phyloP scores from a whole-genome alignment of 2,329 filamentous ascomycete species.

The Fusarium armeniacum region DNA sequence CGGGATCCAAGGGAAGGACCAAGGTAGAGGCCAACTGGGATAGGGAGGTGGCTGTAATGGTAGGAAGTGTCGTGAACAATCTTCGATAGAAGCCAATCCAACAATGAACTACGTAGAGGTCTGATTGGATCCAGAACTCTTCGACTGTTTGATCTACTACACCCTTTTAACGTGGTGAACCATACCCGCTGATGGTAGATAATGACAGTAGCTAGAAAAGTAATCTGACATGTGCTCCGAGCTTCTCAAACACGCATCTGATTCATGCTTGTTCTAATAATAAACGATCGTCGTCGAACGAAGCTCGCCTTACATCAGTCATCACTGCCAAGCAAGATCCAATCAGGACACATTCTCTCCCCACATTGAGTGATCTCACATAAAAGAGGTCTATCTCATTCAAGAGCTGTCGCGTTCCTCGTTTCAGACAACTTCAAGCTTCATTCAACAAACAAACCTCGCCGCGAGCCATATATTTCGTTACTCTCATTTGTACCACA shows the following conservation, averaged over 20 bases:
- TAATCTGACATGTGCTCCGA: neutral
- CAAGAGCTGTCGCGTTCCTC: conserved; percentile 5
- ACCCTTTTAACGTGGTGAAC: neutral
- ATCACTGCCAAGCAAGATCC: conserved; percentile 34
- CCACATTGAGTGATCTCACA: conserved; percentile 42
- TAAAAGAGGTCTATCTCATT: conserved; percentile 12
- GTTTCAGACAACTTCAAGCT: conserved; percentile 23
- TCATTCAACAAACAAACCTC: neutral
- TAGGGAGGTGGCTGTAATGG: conserved; percentile 94
- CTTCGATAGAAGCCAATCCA: conserved; percentile 54
- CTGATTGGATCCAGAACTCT: neutral
- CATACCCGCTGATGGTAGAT: neutral
- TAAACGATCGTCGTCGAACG: conserved; percentile 25
- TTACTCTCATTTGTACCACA: neutral
- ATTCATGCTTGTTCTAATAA: conserved; percentile 18
- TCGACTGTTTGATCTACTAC: neutral
- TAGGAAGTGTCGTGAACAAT: conserved; percentile 80
- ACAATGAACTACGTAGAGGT: neutral
- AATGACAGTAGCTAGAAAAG: neutral
- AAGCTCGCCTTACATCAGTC: conserved; percentile 35
- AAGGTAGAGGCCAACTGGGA: conserved; percentile 77
- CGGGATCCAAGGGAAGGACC: conserved; percentile 59
- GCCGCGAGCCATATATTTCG: neutral
- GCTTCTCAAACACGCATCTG: conserved; percentile 6
- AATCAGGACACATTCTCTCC: conserved; percentile 41